Evolutionary conservation across 2,329 filamentous ascomycete genomes (phyloP), one percentile per base, ranked within the genome.

Genomic region (Ophiosphaerella herpotricha): DNA sequence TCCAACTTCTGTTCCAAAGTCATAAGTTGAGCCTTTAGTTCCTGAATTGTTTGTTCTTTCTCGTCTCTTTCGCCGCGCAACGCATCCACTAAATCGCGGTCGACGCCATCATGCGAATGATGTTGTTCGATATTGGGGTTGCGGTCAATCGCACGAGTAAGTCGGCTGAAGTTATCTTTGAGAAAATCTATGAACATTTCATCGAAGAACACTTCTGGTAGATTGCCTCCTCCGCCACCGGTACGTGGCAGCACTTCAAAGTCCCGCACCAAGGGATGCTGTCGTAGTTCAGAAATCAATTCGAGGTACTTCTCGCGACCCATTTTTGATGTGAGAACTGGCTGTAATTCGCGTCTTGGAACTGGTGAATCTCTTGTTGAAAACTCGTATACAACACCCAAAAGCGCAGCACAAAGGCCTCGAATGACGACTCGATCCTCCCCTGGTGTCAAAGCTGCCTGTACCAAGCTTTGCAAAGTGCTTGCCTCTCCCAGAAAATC

Each of bases 331-430:
- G 84, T 80, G 32, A 99, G 78, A 24, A 97, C 82, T 21, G 88
- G 85, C 64, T 96, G 89, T 38, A 99, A 77, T 8, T 88, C 92
- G 21, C 85, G 81, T 53, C 94, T 83, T 5, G 93, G 84, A 43
- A 99, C 87, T 0, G 94, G 91, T 0, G 93, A 97, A 73, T 99
- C 94, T 69, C 96, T 96, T 0, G 93, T 97, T 8, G 93, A 97
- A 67, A 97, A 99, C 66, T 99, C 94, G 70, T 97, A 99, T 4
- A 94, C 82, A 16, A 95, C 87, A 8, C 93, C 94, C 1, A 97
- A 80, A 0, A 99, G 77, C 68, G 91, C 85, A 13, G 91, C 88
- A 68, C 89, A 91, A 11, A 99, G 80, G 2, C 94, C 94, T 58
- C 90, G 88, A 12, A 93, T 80, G 29, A 96, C 77, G 16, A 83